Conservation (phyloP, 2,329 filamentous ascomycete species). For the Stagonosporopsis vannaccii region DNA sequence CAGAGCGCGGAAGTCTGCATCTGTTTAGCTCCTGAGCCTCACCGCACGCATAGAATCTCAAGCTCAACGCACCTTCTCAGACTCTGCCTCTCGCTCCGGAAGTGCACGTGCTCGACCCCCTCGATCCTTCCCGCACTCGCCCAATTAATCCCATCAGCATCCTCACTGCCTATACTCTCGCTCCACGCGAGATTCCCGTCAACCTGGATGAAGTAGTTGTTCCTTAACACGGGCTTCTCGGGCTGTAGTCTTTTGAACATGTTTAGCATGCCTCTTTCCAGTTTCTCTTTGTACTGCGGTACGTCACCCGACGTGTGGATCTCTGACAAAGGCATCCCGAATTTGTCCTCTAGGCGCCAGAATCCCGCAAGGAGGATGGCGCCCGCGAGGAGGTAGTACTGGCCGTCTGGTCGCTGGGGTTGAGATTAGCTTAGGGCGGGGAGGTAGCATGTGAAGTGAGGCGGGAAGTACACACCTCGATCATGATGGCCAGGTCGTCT, state of each 20-base stretch:
- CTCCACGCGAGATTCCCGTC: slow-evolving; percentile 81
- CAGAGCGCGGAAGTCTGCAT: slow-evolving; percentile 53
- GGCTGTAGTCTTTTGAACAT: slow-evolving; percentile 78
- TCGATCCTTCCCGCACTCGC: slow-evolving; percentile 70
- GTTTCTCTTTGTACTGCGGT: slow-evolving; percentile 72
- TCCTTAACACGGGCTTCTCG: slow-evolving; percentile 70
- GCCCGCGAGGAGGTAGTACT: slow-evolving; percentile 82
- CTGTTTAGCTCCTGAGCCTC: not conserved
- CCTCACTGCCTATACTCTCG: slow-evolving; percentile 76
- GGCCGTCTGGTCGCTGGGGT: slow-evolving; percentile 68
- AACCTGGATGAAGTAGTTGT: slow-evolving; percentile 90
- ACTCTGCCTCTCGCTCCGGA: slow-evolving; percentile 78
- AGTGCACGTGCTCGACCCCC: slow-evolving; percentile 75
- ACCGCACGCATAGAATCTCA: not conserved
- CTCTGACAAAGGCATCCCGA: slow-evolving; percentile 77
- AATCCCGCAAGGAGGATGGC: slow-evolving; percentile 80
- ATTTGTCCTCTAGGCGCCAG: slow-evolving; percentile 83
- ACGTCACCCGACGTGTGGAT: slow-evolving; percentile 83
- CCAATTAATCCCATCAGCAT: slow-evolving; percentile 61
- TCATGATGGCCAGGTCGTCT: slow-evolving; percentile 85
- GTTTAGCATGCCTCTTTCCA: slow-evolving; percentile 80
- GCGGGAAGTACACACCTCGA: slow-evolving; percentile 53
- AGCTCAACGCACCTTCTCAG: slow-evolving; percentile 59
- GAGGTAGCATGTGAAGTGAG: not conserved
- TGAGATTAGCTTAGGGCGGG: not conserved